A percentile compares a stretch with the other conserved stretches of the same genome.
phyloP scores from a whole-genome alignment of 768 basidiomycete genomes.

The Termitomyces sp. region DNA sequence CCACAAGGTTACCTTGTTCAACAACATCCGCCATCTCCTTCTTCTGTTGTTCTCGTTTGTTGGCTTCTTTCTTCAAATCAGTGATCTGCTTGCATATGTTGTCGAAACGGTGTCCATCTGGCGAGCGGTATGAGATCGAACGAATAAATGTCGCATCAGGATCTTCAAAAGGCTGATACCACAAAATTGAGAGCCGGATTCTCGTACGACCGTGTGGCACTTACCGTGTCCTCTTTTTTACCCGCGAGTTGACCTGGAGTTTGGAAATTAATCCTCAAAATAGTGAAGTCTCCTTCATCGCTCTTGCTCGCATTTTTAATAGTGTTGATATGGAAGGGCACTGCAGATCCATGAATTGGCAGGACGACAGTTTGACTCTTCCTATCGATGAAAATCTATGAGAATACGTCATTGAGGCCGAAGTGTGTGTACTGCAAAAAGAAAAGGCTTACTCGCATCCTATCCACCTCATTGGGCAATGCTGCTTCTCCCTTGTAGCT shows the following conservation, averaged over 20 bases:
- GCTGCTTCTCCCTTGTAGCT: constrained; percentile 95
- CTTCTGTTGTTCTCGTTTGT: constrained; percentile 95
- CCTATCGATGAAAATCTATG: constrained; percentile 85
- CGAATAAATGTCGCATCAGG: constrained; percentile 95
- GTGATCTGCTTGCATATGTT: constrained; percentile 88
- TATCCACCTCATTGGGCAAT: constrained; percentile 79
- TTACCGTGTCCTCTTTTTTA: constrained; percentile 96
- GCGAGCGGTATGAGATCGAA: constrained; percentile 89
- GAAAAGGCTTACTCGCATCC: constrained; percentile 56
- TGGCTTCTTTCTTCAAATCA: constrained; percentile 93
- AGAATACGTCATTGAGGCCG: background rate
- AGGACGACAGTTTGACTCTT: constrained; percentile 86
- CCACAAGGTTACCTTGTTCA: constrained; percentile 86
- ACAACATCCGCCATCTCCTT: constrained; percentile 98
- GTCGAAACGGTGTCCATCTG: constrained; percentile 86
- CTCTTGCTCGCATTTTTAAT: constrained; percentile 98
- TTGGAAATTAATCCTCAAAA: constrained; percentile 96
- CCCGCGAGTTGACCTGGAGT: constrained; percentile 96
- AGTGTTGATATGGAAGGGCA: constrained; percentile 97
- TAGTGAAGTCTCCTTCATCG: constrained; percentile 93
- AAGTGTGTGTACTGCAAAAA: background rate
- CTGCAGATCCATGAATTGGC: constrained; percentile 92
- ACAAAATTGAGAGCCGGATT: background rate
- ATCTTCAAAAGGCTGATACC: constrained; percentile 84
- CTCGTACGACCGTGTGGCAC: constrained; percentile 5